Evolutionary conservation across 2,329 filamentous ascomycete genomes (phyloP).

Genomic region (Conoideocrella luteorostrata): DNA sequence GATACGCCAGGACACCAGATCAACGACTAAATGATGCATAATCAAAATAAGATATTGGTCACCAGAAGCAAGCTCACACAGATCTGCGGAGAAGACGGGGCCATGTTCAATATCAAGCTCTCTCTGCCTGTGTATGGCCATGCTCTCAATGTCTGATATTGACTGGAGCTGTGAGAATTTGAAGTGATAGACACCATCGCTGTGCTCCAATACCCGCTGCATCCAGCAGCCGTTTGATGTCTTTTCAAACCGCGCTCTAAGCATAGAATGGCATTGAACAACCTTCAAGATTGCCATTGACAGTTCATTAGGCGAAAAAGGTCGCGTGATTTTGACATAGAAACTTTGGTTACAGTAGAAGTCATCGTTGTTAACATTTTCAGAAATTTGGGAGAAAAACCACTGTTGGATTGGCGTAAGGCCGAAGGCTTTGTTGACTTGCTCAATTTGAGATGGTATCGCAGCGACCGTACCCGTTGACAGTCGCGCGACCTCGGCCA

Average conservation of each 20-base stretch:
- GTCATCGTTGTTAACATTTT: not conserved
- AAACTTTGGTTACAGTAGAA: constrained; percentile 5
- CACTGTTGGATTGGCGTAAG: constrained; percentile 10
- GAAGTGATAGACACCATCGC: too few relatives aligned
- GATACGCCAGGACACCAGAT: constrained; percentile 40
- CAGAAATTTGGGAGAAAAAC: constrained; percentile 6
- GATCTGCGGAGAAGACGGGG: constrained; percentile 5
- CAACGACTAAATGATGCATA: constrained; percentile 33
- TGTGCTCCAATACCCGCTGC: too few relatives aligned
- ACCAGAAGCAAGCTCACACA: constrained; percentile 1
- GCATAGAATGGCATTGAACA: too few relatives aligned
- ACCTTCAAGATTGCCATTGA: too few relatives aligned
- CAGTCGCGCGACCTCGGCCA: constrained; percentile 1
- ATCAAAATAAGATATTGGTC: constrained; percentile 23
- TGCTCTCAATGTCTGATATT: too few relatives aligned
- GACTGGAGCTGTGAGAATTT: too few relatives aligned
- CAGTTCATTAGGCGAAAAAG: too few relatives aligned
- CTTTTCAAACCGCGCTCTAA: too few relatives aligned
- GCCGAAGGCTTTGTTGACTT: not conserved
- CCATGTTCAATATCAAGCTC: too few relatives aligned
- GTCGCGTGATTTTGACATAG: not conserved
- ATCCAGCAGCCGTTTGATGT: too few relatives aligned
- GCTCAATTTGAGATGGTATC: not conserved
- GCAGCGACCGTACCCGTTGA: not conserved
- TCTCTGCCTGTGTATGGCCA: too few relatives aligned